Evolutionary conservation across 2,329 filamentous ascomycete genomes (phyloP), one percentile per base, ranked within the genome.

Genomic region (Aspergillus cejpii): DNA sequence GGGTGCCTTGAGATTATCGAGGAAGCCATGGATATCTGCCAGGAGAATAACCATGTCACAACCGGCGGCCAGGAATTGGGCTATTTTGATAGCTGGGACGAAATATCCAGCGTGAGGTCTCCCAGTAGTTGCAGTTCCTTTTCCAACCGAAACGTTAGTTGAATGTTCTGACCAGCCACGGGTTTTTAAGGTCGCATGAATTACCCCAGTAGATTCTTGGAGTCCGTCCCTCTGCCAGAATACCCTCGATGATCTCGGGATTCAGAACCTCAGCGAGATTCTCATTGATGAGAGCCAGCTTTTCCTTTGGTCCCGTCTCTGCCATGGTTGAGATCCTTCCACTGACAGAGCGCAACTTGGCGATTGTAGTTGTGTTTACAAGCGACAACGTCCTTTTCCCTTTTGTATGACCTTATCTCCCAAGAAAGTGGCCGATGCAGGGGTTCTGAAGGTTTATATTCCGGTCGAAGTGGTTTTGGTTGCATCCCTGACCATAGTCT

Each of bases 91-190:
- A 57, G 85, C 84, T 4, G 89, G 84, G 7, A 92, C 34, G 28
- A 94, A 87, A 76, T 95, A 95, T 56, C 87, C 90, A 63, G 81
- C 85, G 67, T 95, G 90, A 43, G 89, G 89, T 48, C 83, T 78
- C 12, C 88, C 88, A 0, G 88, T 94, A 12, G 87, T 88, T n/a
- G 87, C 87, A 31, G 84, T 91, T 31, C 51, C 58, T 54, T 39
- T 24, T 24, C 8, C 28, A 14, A 28, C 11, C 27, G 37, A 38
- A 15, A 23, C 15, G 45, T 33, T 33, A 39, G 23, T 24, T 24
- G 23, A 24, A 24, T 24, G 33, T 2, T 27, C 47, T 14, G 48
- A 41, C 46, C 33, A 8, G 15, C 23, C 23, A 24, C 5, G 23
- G 8, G 8, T 24, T 24, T 29, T 1, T 26, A 42, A 11, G 39